phyloP scores from a whole-genome alignment of 2,329 filamentous ascomycete species.

The Penicillium sp. region DNA sequence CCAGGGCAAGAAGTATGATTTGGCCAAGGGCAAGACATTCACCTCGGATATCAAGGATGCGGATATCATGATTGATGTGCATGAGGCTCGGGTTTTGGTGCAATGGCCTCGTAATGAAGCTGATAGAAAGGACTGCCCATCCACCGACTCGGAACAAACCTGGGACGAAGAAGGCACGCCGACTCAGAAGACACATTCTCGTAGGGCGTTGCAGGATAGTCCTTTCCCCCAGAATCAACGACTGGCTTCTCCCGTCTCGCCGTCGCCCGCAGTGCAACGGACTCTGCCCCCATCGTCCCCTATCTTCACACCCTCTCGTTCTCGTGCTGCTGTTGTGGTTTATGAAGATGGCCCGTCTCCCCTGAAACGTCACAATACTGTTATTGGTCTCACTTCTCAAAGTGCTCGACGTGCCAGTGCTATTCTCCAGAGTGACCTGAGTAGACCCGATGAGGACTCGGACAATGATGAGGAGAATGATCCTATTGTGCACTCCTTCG shows the following conservation, averaged over 20 bases:
- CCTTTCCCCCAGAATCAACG: slow-evolving; percentile 60
- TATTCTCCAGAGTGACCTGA: slow-evolving; percentile 34
- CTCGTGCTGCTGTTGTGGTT: slow-evolving; percentile 55
- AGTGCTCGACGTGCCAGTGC: slow-evolving; percentile 36
- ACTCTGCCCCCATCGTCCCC: slow-evolving; percentile 45
- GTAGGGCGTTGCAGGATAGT: slow-evolving; percentile 36
- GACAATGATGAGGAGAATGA: slow-evolving; percentile 93
- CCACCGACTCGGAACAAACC: slow-evolving; percentile 64
- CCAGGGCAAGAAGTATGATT: slow-evolving; percentile 80
- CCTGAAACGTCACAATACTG: slow-evolving; percentile 44
- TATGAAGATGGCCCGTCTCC: slow-evolving; percentile 71
- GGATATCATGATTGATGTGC: slow-evolving; percentile 93
- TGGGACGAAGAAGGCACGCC: slow-evolving; percentile 61
- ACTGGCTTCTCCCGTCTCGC: slow-evolving; percentile 76
- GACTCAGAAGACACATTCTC: slow-evolving; percentile 32
- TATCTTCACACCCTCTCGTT: slow-evolving; percentile 45
- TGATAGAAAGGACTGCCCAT: slow-evolving; percentile 50
- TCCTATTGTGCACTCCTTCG: slow-evolving; percentile 87
- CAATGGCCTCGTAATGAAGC: slow-evolving; percentile 71
- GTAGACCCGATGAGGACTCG: slow-evolving; percentile 63
- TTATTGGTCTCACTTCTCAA: slow-evolving; percentile 29
- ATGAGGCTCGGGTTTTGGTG: slow-evolving; percentile 85
- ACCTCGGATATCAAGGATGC: slow-evolving; percentile 82
- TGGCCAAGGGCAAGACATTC: slow-evolving; percentile 86
- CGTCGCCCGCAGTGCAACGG: slow-evolving; percentile 57